phyloP scores from a whole-genome alignment of 208 protist species.

The Phytomonas sp. region DNA sequence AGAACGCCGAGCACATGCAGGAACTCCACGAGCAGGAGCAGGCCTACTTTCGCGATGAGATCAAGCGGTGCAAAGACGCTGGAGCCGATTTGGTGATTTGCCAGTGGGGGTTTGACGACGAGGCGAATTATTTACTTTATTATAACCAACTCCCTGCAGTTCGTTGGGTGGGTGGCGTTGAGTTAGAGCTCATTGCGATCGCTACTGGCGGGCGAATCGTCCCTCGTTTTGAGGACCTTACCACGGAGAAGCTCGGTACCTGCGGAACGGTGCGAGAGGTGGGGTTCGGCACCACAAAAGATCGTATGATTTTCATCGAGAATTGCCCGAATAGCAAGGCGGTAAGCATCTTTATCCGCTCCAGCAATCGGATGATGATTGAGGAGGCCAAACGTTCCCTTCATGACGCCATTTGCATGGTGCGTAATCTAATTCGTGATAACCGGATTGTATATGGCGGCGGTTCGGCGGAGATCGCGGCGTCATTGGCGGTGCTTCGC shows the following conservation, averaged over 20 bases:
- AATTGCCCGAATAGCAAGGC: conserved; percentile 96
- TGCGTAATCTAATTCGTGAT: conserved; percentile 99
- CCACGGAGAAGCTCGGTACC: conserved; percentile 95
- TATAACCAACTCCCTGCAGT: conserved; percentile 98
- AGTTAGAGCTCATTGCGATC: conserved; percentile 99
- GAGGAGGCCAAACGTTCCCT: conserved; percentile 99
- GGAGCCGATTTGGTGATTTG: conserved; percentile 98
- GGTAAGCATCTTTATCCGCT: conserved; percentile 99
- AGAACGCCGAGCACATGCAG: conserved; percentile 91
- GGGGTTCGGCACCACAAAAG: conserved; percentile 96
- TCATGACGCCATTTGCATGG: conserved; percentile 99
- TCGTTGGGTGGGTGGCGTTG: conserved; percentile 99
- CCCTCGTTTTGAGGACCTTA: conserved; percentile 98
- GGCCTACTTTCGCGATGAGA: conserved; percentile 95
- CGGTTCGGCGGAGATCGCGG: conserved; percentile 98
- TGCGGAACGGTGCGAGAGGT: conserved; percentile 87
- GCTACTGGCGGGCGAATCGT: conserved; percentile 99
- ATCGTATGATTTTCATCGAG: conserved; percentile 99
- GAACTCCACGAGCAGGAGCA: conserved; percentile 96
- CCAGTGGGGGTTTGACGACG: conserved; percentile 99
- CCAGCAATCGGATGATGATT: conserved; percentile 99
- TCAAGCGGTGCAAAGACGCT: conserved; percentile 92
- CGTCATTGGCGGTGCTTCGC: conserved; percentile 89
- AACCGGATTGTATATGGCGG: conserved; percentile 99
- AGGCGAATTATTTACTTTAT: conserved; percentile 99